A percentile compares a stretch with the other conserved stretches of the same genome.
Evolutionary conservation across 2,329 filamentous ascomycete genomes (phyloP).

Genomic region (Thelonectria rubi): DNA sequence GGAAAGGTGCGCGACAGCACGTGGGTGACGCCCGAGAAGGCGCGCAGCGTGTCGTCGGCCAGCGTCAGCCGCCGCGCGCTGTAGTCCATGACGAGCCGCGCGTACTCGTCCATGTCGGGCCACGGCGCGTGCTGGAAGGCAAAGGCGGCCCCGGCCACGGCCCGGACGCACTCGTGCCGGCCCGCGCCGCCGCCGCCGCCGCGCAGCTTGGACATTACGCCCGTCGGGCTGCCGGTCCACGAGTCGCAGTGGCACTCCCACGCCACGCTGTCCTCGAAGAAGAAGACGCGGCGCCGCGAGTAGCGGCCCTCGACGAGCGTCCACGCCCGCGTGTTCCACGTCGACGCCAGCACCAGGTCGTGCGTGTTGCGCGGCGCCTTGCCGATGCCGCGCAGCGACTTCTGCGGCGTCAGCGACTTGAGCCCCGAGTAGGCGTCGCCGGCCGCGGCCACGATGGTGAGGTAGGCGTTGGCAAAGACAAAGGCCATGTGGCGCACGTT

Average conservation of each 20-base stretch:
- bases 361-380: conserved; percentile 46
- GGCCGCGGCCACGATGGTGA: conserved; percentile 56
- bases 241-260: conserved; percentile 58
- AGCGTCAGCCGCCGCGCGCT: conserved; percentile 51
- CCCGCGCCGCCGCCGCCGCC: conserved; percentile 29
- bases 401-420: conserved; percentile 48
- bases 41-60: conserved; percentile 54
- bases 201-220: conserved; percentile 45
- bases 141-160: conserved; percentile 46
- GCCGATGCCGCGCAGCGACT: conserved; percentile 39
- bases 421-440: conserved; percentile 52
- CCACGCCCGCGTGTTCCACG: conserved; percentile 54
- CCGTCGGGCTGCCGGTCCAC: conserved; percentile 50
- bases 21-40: conserved; percentile 54
- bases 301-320: conserved; percentile 56
- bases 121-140: conserved; percentile 54
- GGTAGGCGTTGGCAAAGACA: conserved; percentile 55
- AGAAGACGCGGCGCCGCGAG: conserved; percentile 53
- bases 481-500: conserved; percentile 56
- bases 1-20: conserved; percentile 53
- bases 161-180: conserved; percentile 46
- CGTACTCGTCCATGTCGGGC: conserved; percentile 58
- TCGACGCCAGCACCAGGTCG: conserved; percentile 51
- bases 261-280: conserved; percentile 54
- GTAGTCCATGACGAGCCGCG: conserved; percentile 55